These are phyloP conservation scores for Fusarium armeniacum DNA, from an alignment of 2,329 filamentous ascomycete genomes.

Conservation along the genomic window DNA sequence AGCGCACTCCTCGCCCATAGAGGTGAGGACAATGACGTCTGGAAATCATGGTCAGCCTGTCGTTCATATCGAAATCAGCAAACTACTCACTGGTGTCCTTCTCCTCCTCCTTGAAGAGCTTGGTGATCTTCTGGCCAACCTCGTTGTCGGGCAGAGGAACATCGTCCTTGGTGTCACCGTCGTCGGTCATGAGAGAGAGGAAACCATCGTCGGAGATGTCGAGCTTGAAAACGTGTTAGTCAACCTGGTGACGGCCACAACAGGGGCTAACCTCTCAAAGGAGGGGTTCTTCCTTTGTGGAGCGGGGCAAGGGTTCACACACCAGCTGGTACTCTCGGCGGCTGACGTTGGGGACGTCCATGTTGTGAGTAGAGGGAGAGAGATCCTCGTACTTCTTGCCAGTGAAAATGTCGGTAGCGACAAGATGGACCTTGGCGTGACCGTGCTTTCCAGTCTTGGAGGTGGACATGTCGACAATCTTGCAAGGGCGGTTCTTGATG, in stretches of 20 bases:
- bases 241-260: conserved; percentile 15
- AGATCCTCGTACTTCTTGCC: conserved; percentile 99
- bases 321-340: conserved; percentile 96
- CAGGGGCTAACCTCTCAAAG: conserved; percentile 27
- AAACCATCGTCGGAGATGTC: conserved; percentile 94
- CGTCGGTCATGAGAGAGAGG: conserved; percentile 92
- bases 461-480: conserved; percentile 99
- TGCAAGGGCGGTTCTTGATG: conserved; percentile 99
- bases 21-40: conserved; percentile 93
- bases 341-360: conserved; percentile 95
- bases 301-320: conserved; percentile 63
- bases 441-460: conserved; percentile 99
- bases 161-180: conserved; percentile 92
- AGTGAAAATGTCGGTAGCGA: conserved; percentile 99
- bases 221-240: conserved; percentile 69
- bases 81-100: conserved; percentile 89
- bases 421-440: conserved; percentile 99
- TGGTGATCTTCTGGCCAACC: conserved; percentile 85
- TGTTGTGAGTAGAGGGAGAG: conserved; percentile 96
- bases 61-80: neutral
- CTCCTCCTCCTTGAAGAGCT: conserved; percentile 83
- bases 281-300: conserved; percentile 42
- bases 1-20: conserved; percentile 95
- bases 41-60: conserved; percentile 33
- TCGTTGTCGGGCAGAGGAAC: conserved; percentile 94